phyloP scores from a whole-genome alignment of 2,329 filamentous ascomycete genomes.

The Fusarium sp. region DNA sequence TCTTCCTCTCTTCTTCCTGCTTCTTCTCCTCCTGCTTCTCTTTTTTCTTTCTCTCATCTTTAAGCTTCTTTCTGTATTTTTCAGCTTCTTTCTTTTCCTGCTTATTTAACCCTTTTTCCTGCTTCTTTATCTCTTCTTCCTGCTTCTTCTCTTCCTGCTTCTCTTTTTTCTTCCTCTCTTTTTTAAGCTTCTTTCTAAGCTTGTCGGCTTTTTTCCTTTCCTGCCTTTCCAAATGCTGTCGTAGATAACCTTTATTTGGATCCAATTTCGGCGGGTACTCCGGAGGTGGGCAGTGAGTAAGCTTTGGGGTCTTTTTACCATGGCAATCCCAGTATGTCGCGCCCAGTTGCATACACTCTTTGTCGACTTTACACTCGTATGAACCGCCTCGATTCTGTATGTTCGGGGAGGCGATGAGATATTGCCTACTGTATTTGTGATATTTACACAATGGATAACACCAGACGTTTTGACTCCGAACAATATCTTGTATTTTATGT shows the following conservation, averaged over 20 bases:
- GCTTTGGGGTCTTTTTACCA: background rate
- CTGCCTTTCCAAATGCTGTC: background rate
- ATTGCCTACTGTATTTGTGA: too few species aligned
- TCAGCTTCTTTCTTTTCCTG: too few species aligned
- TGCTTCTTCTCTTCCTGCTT: too few species aligned
- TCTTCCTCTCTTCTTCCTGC: fast-evolving
- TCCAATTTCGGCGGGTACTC: background rate
- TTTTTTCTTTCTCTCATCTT: fast-evolving
- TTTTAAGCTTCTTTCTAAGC: too few species aligned
- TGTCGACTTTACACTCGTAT: background rate
- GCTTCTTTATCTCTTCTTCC: fast-evolving
- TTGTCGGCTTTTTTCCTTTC: too few species aligned
- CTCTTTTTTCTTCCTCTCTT: fast-evolving
- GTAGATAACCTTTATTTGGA: fast-evolving
- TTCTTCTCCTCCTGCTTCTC: background rate
- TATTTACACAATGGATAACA: too few species aligned
- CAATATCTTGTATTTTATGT: fast-evolving
- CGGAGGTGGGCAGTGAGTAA: background rate
- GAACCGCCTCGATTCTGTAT: background rate
- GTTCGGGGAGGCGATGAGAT: background rate
- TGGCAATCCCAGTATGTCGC: background rate
- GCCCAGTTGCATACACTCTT: background rate
- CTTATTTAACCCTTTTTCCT: background rate
- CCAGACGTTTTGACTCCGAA: background rate
- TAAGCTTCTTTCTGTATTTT: too few species aligned